Evolutionary conservation across 345 rosid species (phyloP).

Genomic region (Leavenworthia alabamica): DNA sequence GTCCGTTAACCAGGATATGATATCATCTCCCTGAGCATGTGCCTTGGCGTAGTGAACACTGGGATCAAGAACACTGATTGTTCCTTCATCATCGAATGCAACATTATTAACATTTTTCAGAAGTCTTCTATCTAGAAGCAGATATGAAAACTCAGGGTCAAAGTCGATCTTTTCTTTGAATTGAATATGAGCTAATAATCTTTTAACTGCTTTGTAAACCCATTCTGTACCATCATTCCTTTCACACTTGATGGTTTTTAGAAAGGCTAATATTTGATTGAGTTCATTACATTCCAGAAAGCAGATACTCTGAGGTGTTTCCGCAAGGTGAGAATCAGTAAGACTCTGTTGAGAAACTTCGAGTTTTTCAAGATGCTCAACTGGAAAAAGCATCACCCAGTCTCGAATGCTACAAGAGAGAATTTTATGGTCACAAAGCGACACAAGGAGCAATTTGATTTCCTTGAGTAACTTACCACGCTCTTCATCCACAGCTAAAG

Average conservation of each 20-base stretch:
- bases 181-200: background rate
- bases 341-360: background rate
- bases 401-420: slow-evolving; percentile 6
- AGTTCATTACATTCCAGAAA: slow-evolving; percentile 13
- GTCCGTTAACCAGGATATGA: slow-evolving; percentile 15
- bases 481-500: slow-evolving; percentile 11
- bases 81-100: background rate
- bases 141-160: background rate
- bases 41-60: slow-evolving; percentile 1
- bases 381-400: slow-evolving; percentile 7
- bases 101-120: background rate
- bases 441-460: background rate
- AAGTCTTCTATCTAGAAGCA: slow-evolving; percentile 22
- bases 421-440: background rate
- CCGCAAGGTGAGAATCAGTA: background rate
- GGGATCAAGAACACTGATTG: background rate
- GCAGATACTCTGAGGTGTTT: slow-evolving; percentile 25
- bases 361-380: background rate
- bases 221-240: slow-evolving; percentile 5
- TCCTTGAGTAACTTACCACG: slow-evolving; percentile 9
- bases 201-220: slow-evolving; percentile 14
- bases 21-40: slow-evolving; percentile 10
- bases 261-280: background rate
- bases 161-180: slow-evolving; percentile 13
- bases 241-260: background rate